These are phyloP conservation scores for Populus nigra DNA, from an alignment of 345 rosid genomes.

Conservation along the genomic window DNA sequence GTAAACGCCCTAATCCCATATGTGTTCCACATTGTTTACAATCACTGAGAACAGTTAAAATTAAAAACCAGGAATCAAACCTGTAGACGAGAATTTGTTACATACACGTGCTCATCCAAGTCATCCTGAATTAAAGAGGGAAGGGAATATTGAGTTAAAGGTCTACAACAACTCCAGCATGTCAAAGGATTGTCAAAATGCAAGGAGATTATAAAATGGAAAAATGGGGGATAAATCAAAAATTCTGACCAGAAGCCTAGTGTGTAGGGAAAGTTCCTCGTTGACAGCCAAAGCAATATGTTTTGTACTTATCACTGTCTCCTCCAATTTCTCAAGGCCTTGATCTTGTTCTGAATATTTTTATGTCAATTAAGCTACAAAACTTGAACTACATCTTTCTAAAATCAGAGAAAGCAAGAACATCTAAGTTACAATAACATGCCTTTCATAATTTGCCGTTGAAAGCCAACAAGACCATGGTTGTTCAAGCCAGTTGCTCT, in stretches of 20 bases:
- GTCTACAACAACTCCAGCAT: not conserved
- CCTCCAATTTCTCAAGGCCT: slow-evolving; percentile 92
- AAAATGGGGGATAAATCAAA: not conserved
- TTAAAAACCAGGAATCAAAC: slow-evolving; percentile 29
- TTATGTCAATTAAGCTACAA: not conserved
- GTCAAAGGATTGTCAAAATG: not conserved
- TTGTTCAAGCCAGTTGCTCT: slow-evolving; percentile 73
- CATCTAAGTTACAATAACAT: slow-evolving; percentile 22
- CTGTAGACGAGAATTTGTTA: slow-evolving; percentile 78
- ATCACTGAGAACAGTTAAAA: not conserved
- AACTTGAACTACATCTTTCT: not conserved
- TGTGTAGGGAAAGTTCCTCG: slow-evolving; percentile 83
- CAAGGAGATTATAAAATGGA: not conserved
- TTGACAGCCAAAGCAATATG: slow-evolving; percentile 86
- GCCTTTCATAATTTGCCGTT: slow-evolving; percentile 90
- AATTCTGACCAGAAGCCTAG: slow-evolving; percentile 71
- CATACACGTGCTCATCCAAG: slow-evolving; percentile 86
- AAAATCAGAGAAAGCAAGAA: not conserved
- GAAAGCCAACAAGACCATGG: slow-evolving; percentile 82
- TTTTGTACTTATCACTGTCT: slow-evolving; percentile 78
- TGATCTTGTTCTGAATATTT: slow-evolving; percentile 91
- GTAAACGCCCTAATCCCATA: not conserved
- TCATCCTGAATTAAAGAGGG: slow-evolving; percentile 62
- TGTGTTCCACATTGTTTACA: not conserved
- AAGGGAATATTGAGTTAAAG: not conserved